These are phyloP conservation scores for Colletotrichum phormii DNA, from an alignment of 2,329 filamentous ascomycete species.

Conservation along the genomic window DNA sequence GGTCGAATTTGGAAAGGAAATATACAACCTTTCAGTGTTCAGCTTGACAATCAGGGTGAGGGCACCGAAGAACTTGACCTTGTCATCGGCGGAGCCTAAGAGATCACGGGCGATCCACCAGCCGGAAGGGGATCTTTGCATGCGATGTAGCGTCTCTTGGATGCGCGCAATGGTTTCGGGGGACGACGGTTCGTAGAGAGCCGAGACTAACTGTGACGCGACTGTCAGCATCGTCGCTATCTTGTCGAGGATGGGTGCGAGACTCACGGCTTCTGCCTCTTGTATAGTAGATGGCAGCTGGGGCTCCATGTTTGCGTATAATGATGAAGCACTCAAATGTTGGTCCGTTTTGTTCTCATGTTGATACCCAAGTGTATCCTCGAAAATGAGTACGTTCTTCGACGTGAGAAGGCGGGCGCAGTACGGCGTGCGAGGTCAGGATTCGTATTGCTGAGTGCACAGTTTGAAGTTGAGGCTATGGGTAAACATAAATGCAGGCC, in stretches of 20 bases:
- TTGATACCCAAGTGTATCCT: neutral
- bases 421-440: neutral
- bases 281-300: constrained; percentile 24
- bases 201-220: constrained; percentile 56
- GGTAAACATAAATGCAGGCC: neutral
- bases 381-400: neutral
- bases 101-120: constrained; percentile 88
- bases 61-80: constrained; percentile 91
- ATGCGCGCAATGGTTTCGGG: constrained; percentile 61
- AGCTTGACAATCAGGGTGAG: constrained; percentile 94
- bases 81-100: constrained; percentile 74
- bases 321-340: neutral
- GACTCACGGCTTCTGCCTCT: constrained; percentile 35
- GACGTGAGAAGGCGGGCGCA: neutral
- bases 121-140: constrained; percentile 84
- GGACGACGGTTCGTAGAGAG: constrained; percentile 64
- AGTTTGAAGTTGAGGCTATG: neutral
- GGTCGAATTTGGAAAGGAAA: neutral
- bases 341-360: neutral
- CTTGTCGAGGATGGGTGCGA: neutral
- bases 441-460: neutral
- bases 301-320: constrained; percentile 24
- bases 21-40: constrained; percentile 82
- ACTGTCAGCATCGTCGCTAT: neutral
- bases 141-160: constrained; percentile 80